A percentile compares a stretch with the other conserved stretches of the same genome.
Evolutionary conservation across 257 asterid species (phyloP).

Genomic region (Solanum sejunctum): DNA sequence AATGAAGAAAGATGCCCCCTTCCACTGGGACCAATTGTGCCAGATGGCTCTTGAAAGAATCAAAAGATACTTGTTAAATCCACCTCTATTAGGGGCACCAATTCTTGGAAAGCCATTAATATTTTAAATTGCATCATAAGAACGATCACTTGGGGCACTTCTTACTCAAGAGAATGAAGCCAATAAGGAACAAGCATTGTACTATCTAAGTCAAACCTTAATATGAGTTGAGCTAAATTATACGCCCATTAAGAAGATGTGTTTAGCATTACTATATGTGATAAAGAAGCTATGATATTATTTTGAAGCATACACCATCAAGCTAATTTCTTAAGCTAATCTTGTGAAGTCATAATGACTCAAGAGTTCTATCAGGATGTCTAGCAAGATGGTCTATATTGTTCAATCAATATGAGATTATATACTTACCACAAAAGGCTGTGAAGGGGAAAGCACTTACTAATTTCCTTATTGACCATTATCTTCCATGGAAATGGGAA

Average conservation of each 20-base stretch:
- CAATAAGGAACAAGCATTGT: too few relatives aligned
- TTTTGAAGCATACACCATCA: too few relatives aligned
- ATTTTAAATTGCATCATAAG: too few relatives aligned
- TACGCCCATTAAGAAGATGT: neutral
- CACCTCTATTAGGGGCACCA: too few relatives aligned
- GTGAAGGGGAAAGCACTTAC: neutral
- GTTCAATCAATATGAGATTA: neutral
- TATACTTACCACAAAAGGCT: neutral
- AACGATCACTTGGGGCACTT: too few relatives aligned
- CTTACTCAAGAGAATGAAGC: too few relatives aligned
- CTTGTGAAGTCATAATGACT: neutral
- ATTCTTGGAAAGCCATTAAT: too few relatives aligned
- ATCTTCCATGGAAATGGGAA: neutral
- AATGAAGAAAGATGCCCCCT: neutral
- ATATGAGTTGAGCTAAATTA: neutral
- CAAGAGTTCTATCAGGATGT: neutral
- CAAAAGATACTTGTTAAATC: neutral
- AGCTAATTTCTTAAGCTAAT: neutral
- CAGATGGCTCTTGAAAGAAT: neutral
- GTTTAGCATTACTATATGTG: neutral
- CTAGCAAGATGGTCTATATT: neutral
- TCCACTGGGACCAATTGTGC: neutral
- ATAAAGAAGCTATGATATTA: neutral
- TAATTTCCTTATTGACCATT: neutral
- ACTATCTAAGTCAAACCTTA: too few relatives aligned